These are phyloP conservation scores for Solanum ahanhuiri DNA, from an alignment of 257 asterid species.

Conservation along the genomic window DNA sequence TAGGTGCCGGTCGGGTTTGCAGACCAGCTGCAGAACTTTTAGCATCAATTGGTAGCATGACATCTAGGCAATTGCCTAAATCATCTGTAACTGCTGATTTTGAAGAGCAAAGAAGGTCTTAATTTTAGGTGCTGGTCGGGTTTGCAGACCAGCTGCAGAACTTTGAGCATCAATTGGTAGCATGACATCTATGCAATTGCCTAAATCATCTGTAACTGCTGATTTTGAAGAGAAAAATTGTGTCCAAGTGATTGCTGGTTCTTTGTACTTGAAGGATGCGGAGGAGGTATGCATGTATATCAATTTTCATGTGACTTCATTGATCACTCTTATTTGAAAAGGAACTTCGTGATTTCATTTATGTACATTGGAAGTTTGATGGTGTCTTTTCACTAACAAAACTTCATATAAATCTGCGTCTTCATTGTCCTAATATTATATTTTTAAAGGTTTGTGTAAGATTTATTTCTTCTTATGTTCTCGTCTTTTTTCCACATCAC, in stretches of 20 bases:
- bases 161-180: conserved; percentile 56
- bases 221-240: conserved; percentile 34
- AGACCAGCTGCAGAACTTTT: conserved; percentile 90
- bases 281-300: conserved; percentile 50
- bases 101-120: conserved; percentile 50
- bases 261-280: conserved; percentile 83
- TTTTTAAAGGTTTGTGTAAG: neutral
- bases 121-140: conserved; percentile 92
- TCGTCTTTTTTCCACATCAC: neutral
- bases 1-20: conserved; percentile 97
- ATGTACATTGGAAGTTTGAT: neutral
- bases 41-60: conserved; percentile 40
- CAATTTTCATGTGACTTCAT: neutral
- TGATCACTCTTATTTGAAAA: neutral
- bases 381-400: neutral
- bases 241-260: conserved; percentile 62
- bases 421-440: neutral
- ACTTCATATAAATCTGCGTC: neutral
- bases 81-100: conserved; percentile 26
- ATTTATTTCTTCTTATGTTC: neutral
- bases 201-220: conserved; percentile 26
- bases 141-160: conserved; percentile 92
- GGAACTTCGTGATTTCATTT: neutral
- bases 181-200: conserved; percentile 31
- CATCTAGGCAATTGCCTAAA: conserved; percentile 37